phyloP scores from a whole-genome alignment of 2,329 filamentous ascomycete genomes.

The Massarina eburnea region DNA sequence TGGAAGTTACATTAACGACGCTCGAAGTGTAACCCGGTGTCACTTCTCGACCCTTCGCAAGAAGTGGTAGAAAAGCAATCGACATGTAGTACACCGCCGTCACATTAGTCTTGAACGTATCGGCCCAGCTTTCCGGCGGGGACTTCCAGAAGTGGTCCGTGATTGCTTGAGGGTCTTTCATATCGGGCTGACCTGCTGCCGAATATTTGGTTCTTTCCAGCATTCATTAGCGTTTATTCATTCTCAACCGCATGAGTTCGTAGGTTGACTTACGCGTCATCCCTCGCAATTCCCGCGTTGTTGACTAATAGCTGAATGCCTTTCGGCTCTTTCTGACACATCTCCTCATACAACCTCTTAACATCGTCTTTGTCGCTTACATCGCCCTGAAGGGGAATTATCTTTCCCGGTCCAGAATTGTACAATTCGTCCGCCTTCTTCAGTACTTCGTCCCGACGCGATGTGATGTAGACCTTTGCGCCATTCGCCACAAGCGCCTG shows the following conservation, averaged over 20 bases:
- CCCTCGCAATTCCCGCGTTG: constrained; percentile 56
- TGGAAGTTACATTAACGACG: constrained; percentile 58
- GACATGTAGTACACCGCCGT: constrained; percentile 56
- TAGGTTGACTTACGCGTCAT: constrained; percentile 40
- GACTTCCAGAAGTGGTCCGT: constrained; percentile 55
- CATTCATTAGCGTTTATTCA: neutral
- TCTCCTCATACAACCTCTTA: constrained; percentile 44
- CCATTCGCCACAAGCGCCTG: constrained; percentile 65
- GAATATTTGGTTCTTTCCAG: constrained; percentile 48
- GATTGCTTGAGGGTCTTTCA: constrained; percentile 50
- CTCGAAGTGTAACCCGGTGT: constrained; percentile 53
- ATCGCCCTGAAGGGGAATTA: constrained; percentile 43
- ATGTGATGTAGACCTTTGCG: constrained; percentile 51
- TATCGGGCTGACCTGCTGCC: constrained; percentile 51
- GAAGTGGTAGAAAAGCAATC: constrained; percentile 57
- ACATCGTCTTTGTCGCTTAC: constrained; percentile 53
- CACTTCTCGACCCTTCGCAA: constrained; percentile 51
- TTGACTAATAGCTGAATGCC: constrained; percentile 59
- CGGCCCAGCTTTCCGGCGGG: constrained; percentile 49
- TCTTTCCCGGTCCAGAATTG: constrained; percentile 49
- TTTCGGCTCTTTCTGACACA: constrained; percentile 50
- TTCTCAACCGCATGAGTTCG: neutral
- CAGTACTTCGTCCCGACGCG: constrained; percentile 35
- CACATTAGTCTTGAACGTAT: constrained; percentile 57
- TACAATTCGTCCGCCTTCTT: constrained; percentile 51